Evolutionary conservation across 1,284 basidiomycete genomes (phyloP).

Genomic region (Marasmius oreades): DNA sequence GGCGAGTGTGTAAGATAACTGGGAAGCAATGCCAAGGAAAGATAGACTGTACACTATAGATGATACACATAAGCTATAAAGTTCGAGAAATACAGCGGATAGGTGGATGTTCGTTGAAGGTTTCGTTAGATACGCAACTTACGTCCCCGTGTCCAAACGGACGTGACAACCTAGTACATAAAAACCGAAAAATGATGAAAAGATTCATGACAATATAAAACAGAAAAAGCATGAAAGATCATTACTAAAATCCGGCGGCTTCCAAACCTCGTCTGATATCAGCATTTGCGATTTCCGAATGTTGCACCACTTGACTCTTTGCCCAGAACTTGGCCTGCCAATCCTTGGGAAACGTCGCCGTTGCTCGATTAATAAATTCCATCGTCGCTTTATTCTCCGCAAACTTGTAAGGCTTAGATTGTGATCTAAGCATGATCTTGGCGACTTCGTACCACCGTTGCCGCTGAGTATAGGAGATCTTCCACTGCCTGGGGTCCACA

Average conservation of each 20-base stretch:
- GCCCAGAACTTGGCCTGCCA: constrained; percentile 52
- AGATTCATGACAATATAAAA: background rate
- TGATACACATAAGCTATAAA: background rate
- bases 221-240: background rate
- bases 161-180: background rate
- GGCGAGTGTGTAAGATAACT: too few relatives aligned
- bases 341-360: constrained; percentile 28
- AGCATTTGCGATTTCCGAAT: constrained; percentile 52
- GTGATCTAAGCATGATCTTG: constrained; percentile 54
- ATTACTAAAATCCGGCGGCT: constrained; percentile 53
- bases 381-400: constrained; percentile 43
- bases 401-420: constrained; percentile 49
- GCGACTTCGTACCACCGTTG: constrained; percentile 56
- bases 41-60: background rate
- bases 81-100: background rate
- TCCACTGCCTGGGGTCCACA: background rate
- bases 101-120: background rate
- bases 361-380: constrained; percentile 46
- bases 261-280: constrained; percentile 61
- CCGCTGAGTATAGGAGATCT: constrained; percentile 53
- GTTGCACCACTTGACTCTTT: constrained; percentile 57
- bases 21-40: too few relatives aligned
- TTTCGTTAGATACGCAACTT: background rate
- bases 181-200: background rate
- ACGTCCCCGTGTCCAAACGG: background rate